These are phyloP conservation scores for Monosporozyma solicola DNA, from an alignment of 805 yeast genomes.

Conservation along the genomic window DNA sequence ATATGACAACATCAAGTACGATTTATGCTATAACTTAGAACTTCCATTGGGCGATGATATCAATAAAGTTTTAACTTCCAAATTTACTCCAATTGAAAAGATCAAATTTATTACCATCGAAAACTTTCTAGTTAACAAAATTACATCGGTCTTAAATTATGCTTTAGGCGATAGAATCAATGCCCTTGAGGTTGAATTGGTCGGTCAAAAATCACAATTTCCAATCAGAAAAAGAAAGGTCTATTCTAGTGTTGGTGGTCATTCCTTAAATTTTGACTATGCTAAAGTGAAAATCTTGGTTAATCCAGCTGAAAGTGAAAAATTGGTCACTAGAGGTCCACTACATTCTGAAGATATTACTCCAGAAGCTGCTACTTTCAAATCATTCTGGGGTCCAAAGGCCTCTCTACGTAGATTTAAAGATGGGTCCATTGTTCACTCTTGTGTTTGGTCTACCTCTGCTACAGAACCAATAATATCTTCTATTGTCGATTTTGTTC, in stretches of 20 bases:
- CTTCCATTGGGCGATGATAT: conserved; percentile 31
- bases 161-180: conserved; percentile 46
- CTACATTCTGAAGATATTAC: conserved; percentile 44
- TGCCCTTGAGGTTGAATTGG: conserved; percentile 29
- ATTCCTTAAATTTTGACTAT: conserved; percentile 24
- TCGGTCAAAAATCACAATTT: conserved; percentile 25
- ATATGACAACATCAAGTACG: conserved; percentile 52
- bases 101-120: conserved; percentile 64
- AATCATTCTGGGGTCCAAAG: conserved; percentile 81
- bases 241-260: conserved; percentile 28
- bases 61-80: conserved; percentile 28
- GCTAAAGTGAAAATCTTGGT: conserved; percentile 56
- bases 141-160: conserved; percentile 46
- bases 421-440: conserved; percentile 83
- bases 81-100: conserved; percentile 62
- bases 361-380: conserved; percentile 54
- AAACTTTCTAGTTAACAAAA: conserved; percentile 50
- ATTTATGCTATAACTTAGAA: conserved; percentile 42
- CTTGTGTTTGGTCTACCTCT: conserved; percentile 73
- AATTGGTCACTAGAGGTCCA: conserved; percentile 83
- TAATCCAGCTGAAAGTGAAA: conserved; percentile 67
- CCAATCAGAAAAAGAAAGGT: conserved; percentile 43
- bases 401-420: conserved; percentile 85
- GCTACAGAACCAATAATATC: conserved; percentile 53
- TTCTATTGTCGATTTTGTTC: conserved; percentile 53